Percentiles rank a stretch among this genome's conserved stretches.
phyloP scores from a whole-genome alignment of 441 rosid species.

The Syzygium syzygioides region DNA sequence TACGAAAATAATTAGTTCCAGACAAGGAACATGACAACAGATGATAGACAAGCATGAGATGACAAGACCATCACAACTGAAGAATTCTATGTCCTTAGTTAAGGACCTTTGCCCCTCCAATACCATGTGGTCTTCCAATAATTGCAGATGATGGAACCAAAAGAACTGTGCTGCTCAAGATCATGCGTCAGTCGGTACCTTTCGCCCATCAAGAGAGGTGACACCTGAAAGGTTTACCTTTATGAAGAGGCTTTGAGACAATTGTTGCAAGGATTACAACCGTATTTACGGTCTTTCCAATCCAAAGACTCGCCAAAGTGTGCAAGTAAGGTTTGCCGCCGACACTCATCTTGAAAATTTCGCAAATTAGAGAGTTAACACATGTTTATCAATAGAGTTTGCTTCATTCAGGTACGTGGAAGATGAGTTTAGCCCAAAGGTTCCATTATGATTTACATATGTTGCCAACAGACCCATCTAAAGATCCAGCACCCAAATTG shows the following conservation, averaged over 20 bases:
- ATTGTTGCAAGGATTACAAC: slow-evolving; percentile 79
- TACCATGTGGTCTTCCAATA: neutral
- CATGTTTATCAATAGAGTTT: neutral
- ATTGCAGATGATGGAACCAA: neutral
- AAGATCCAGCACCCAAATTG: neutral
- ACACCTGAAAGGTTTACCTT: neutral
- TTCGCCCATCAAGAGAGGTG: neutral
- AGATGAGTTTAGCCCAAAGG: neutral
- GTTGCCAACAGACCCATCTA: neutral
- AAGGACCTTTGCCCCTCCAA: neutral
- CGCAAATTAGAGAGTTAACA: slow-evolving; percentile 4
- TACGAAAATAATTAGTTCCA: neutral
- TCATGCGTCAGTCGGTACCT: neutral
- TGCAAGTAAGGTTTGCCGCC: slow-evolving; percentile 72
- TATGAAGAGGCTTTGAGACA: slow-evolving; percentile 48
- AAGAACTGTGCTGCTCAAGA: neutral
- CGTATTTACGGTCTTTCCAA: slow-evolving; percentile 47
- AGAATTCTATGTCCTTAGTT: neutral
- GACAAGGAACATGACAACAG: neutral
- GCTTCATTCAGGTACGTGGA: neutral
- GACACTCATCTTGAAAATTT: slow-evolving; percentile 59
- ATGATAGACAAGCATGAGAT: neutral
- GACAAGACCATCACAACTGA: neutral
- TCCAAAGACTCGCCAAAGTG: slow-evolving; percentile 87
- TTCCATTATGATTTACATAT: neutral